These are phyloP conservation scores for Geotrichum candidum DNA, from an alignment of 1,139 yeast genomes.

Conservation along the genomic window DNA sequence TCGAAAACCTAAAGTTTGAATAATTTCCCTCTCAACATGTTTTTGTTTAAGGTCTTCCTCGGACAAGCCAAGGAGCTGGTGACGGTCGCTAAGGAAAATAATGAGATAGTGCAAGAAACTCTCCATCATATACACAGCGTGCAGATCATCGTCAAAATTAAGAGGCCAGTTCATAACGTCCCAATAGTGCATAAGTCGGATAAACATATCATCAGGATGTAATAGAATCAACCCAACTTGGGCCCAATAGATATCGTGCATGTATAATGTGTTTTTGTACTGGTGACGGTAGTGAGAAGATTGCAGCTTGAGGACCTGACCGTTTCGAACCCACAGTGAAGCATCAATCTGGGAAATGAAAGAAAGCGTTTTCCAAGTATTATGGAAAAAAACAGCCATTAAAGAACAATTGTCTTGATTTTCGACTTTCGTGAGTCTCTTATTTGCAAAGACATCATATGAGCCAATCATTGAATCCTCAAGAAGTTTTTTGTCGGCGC, in stretches of 20 bases:
- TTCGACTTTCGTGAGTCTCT: background rate
- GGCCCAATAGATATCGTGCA: conserved; percentile 65
- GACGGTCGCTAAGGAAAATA: conserved; percentile 61
- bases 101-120: conserved; percentile 71
- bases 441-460: background rate
- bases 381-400: conserved; percentile 50
- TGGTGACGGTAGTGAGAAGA: conserved; percentile 68
- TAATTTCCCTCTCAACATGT: conserved; percentile 59
- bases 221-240: conserved; percentile 58
- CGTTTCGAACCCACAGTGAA: conserved; percentile 90
- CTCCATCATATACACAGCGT: conserved; percentile 63
- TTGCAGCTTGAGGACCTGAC: conserved; percentile 70
- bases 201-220: conserved; percentile 53
- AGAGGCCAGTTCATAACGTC: conserved; percentile 45
- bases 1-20: conserved; percentile 69
- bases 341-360: conserved; percentile 68
- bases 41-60: conserved; percentile 45
- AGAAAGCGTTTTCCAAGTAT: conserved; percentile 70
- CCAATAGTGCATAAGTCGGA: conserved; percentile 66
- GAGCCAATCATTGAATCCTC: background rate
- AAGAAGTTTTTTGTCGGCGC: background rate
- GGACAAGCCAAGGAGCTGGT: conserved; percentile 48
- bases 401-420: background rate
- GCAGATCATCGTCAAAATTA: conserved; percentile 35
- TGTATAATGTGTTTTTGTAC: conserved; percentile 72